Base-by-base conservation (phyloP, 176 grass and related monocot genomes). In the Urochloa ruziziensis region DNA sequence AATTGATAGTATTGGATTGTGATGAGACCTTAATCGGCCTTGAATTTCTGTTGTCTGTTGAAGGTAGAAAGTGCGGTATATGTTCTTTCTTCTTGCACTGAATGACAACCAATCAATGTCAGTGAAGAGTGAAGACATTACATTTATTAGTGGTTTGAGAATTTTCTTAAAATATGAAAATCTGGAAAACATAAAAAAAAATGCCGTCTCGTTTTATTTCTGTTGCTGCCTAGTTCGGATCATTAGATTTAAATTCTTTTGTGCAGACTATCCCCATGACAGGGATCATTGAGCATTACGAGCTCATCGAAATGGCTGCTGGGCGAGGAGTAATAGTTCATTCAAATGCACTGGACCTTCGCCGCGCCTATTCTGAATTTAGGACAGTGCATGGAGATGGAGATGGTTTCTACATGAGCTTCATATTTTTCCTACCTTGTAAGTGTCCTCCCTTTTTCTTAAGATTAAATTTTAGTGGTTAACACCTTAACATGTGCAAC, bases 141-240 rank as follows among this genome's bases (percentile, higher is more conserved):
- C 44, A 28, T 65, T 74, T 56, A 12, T 15, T 48, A 77, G 53
- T 40, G 72, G n/a, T 60, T 37, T 76, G 15, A 24, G 21, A 10
- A 67, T 87, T 82, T 77, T 44, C 36, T 58, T 54, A 79, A 46
- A 77, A 71, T 24, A 7, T 25, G 15, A 11, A 53, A 71, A 79
- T 6, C 27, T 17, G 56, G 64, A 75, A 83, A 56, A 39, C 8
- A 64, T n/a, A 64, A 64, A 57, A 16, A 43, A 57, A 57, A 34
- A 47, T 78, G 58, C 66, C 35, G 66, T 79, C 23, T 35, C 28
- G 39, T 73, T 65, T 73, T 64, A 48, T n/a, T 30, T 59, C n/a
- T 65, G 28, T 16, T 64, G 21, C 43, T 58, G 27, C 48, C 61
- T 80, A 32, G 37, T 68, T 84, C 17, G 51, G 13, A 54, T 80